These are phyloP conservation scores for Paspalum vaginatum DNA, from an alignment of 176 grass and related monocot genomes.

Conservation along the genomic window DNA sequence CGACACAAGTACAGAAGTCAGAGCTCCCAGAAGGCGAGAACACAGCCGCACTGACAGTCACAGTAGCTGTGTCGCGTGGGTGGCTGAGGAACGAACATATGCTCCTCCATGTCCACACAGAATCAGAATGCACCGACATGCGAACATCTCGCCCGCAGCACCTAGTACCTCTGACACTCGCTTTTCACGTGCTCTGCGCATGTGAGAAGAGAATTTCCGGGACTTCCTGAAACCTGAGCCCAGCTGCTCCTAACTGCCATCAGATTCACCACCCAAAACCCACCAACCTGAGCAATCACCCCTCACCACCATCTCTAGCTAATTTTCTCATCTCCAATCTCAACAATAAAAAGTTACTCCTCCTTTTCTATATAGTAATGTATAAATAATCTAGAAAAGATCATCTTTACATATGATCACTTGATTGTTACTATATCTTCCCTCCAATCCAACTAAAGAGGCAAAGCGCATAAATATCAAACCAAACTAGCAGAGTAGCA, in stretches of 20 bases:
- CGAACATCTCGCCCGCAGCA: neutral
- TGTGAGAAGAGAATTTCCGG: neutral
- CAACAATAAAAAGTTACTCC: neutral
- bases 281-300: conserved; percentile 36
- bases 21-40: neutral
- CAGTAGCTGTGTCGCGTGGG: neutral
- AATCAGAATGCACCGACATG: neutral
- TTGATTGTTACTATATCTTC: neutral
- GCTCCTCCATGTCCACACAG: no score
- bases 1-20: neutral
- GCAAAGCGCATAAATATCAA: neutral
- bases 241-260: conserved; percentile 39
- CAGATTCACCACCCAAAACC: conserved; percentile 54
- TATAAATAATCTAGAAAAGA: neutral
- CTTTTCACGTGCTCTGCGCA: neutral
- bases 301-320: neutral
- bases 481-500: neutral
- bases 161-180: neutral
- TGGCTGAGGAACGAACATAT: conserved; percentile 5
- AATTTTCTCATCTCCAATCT: neutral
- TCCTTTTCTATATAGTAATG: neutral
- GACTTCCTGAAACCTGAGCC: neutral
- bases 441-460: neutral
- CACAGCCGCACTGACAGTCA: neutral
- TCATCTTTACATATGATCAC: neutral